These are phyloP conservation scores for Epichloe festucae DNA, from an alignment of 2,329 filamentous ascomycete species.

Conservation along the genomic window DNA sequence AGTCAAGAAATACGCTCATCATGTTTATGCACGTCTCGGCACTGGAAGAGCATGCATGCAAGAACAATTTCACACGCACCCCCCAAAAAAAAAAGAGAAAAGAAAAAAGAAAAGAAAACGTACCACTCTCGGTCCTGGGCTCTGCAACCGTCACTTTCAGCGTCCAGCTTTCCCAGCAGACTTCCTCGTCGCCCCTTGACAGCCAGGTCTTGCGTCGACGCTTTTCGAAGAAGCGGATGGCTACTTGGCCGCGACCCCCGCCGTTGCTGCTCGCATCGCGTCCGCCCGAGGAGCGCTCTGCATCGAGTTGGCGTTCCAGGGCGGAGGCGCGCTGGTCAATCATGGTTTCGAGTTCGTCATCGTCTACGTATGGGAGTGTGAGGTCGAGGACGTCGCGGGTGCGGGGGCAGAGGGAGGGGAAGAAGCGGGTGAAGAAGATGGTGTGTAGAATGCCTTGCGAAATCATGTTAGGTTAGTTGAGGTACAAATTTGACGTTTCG, in stretches of 20 bases:
- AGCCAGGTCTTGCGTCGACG: constrained; percentile 70
- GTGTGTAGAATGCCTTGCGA: constrained; percentile 73
- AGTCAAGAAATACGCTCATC: no score
- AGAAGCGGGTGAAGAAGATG: constrained; percentile 98
- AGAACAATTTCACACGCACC: no score
- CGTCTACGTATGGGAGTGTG: constrained; percentile 77
- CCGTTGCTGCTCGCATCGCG: constrained; percentile 9
- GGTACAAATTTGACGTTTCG: no score
- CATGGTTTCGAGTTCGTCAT: constrained; percentile 82
- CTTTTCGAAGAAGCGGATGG: constrained; percentile 92
- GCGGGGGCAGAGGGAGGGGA: constrained; percentile 69
- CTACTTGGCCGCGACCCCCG: constrained; percentile 48
- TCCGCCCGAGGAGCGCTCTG: constrained; percentile 32
- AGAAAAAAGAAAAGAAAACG: constrained; percentile 15
- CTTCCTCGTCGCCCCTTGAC: constrained; percentile 74
- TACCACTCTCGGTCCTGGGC: constrained; percentile 77
- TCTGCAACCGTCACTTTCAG: constrained; percentile 87
- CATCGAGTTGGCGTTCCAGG: constrained; percentile 64
- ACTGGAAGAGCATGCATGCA: no score
- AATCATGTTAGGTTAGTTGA: no score
- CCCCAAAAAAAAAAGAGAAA: background rate
- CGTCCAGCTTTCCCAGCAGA: constrained; percentile 96
- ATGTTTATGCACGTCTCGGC: no score
- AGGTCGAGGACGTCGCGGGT: constrained; percentile 85
- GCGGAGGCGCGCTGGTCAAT: constrained; percentile 78